Conservation (phyloP, 2,329 filamentous ascomycete species). For the Phialophora chinensis region DNA sequence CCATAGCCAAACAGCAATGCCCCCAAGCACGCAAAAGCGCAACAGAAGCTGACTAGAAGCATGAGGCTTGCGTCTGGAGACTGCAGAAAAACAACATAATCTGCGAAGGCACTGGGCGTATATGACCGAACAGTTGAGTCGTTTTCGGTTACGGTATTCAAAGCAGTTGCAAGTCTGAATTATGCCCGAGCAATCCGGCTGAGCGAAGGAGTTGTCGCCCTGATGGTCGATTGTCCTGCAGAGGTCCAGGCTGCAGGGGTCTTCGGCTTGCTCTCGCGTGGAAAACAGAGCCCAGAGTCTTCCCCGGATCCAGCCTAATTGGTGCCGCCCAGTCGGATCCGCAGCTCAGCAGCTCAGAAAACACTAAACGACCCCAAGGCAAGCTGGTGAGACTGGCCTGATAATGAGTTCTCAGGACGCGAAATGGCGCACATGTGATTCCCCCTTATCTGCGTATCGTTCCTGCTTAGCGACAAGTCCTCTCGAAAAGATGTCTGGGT, state of each 20-base stretch:
- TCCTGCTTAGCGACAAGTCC: no score
- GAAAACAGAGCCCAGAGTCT: background rate
- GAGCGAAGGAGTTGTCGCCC: background rate
- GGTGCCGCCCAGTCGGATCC: background rate
- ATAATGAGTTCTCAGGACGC: background rate
- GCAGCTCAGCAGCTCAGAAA: background rate
- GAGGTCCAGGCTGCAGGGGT: background rate
- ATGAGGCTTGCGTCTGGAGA: constrained; percentile 8
- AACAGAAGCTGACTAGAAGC: constrained; percentile 45
- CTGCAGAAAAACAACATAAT: constrained; percentile 4
- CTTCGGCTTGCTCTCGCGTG: constrained; percentile 6
- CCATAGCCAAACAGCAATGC: constrained; percentile 58
- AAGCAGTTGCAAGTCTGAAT: background rate
- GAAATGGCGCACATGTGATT: background rate
- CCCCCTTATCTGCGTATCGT: background rate
- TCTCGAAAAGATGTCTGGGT: no score
- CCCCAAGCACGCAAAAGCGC: constrained; percentile 54
- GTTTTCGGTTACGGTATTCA: background rate
- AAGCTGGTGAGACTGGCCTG: background rate
- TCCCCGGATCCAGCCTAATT: constrained; percentile 2
- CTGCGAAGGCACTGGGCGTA: background rate
- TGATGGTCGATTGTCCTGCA: background rate
- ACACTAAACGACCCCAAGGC: background rate
- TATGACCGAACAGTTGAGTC: background rate
- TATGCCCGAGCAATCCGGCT: background rate